Evolutionary conservation across 2,329 filamentous ascomycete species (phyloP), one percentile per base, ranked within the genome.

Genomic region (Sphaerostilbella broomeana): DNA sequence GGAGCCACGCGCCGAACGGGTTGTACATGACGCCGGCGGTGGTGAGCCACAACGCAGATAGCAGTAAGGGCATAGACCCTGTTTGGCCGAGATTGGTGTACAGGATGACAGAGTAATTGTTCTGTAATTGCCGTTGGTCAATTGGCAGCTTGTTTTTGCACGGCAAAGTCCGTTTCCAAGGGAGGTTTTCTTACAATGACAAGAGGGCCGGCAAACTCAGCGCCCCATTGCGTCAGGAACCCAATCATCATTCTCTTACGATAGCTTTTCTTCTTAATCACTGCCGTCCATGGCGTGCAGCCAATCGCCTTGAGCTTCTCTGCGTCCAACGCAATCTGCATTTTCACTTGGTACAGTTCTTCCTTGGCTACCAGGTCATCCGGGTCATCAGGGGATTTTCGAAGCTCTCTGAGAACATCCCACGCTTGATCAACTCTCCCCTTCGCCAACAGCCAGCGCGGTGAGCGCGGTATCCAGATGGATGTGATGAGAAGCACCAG

Each of bases 201-300:
- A 1, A 73, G 56, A 9, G 68, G 67, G 0, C 70, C 70, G n/a
- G 63, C 67, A 48, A 72, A 73, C 38, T 73, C 68, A 2, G 69
- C 68, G 16, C 69, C 69, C 67, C 68, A 73, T 46, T 72, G 70
- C 0, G 68, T 73, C 24, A 73, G 52, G 44, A 73, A 73, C 0
- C 68, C 69, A 28, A 73, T 69, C 2, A 63, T 57, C 67, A 73
- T 70, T 1, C 70, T 58, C 55, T 70, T 73, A 13, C 69, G 57
- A 44, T 71, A 70, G 7, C 66, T 67, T 42, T 60, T 62, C 50
- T 67, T 70, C 48, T 61, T 64, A 16, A 68, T n/a, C 0, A 69
- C 59, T 0, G 68, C 68, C 25, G 52, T 63, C 66, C 67, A 70
- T 0, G 64, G 60, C 1, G 51, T 63, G n/a, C 58, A 53, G 0